Percentiles rank a stretch among this genome's conserved stretches.
Conservation (phyloP, 2,329 filamentous ascomycete genomes). For the Pestalotiopsis sp. region DNA sequence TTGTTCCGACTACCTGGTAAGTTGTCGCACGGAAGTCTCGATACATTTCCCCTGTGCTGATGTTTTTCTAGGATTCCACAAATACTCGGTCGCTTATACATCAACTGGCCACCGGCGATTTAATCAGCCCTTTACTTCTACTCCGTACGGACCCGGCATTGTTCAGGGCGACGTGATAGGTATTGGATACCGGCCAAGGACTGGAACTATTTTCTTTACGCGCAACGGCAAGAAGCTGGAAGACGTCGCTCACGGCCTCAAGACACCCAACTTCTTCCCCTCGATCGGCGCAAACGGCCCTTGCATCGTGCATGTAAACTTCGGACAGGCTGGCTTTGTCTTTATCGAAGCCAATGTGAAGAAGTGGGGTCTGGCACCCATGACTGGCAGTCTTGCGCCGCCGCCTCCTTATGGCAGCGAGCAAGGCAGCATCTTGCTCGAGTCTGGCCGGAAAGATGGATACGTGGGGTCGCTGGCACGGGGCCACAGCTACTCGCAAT, state of each 20-base stretch:
- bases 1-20: slow-evolving; percentile 90
- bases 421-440: slow-evolving; percentile 92
- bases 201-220: slow-evolving; percentile 95
- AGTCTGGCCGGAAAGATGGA: slow-evolving; percentile 74
- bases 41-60: slow-evolving; percentile 13
- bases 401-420: slow-evolving; percentile 97
- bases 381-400: slow-evolving; percentile 91
- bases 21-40: slow-evolving; percentile 30
- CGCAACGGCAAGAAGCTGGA: slow-evolving; percentile 97
- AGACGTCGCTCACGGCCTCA: slow-evolving; percentile 89
- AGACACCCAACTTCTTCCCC: slow-evolving; percentile 96
- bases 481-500: slow-evolving; percentile 48
- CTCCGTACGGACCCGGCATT: slow-evolving; percentile 79
- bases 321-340: slow-evolving; percentile 96
- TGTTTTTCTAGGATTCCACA: slow-evolving; percentile 74
- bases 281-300: slow-evolving; percentile 96
- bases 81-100: slow-evolving; percentile 87
- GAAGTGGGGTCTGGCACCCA: slow-evolving; percentile 97
- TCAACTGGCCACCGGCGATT: slow-evolving; percentile 85
- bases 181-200: slow-evolving; percentile 91
- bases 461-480: slow-evolving; percentile 46
- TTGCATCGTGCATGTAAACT: slow-evolving; percentile 92
- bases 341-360: slow-evolving; percentile 99
- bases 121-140: slow-evolving; percentile 87
- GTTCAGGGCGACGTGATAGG: slow-evolving; percentile 96